phyloP scores from a whole-genome alignment of 192 early-diverging fungal species.

The Backusella mclennaniae region DNA sequence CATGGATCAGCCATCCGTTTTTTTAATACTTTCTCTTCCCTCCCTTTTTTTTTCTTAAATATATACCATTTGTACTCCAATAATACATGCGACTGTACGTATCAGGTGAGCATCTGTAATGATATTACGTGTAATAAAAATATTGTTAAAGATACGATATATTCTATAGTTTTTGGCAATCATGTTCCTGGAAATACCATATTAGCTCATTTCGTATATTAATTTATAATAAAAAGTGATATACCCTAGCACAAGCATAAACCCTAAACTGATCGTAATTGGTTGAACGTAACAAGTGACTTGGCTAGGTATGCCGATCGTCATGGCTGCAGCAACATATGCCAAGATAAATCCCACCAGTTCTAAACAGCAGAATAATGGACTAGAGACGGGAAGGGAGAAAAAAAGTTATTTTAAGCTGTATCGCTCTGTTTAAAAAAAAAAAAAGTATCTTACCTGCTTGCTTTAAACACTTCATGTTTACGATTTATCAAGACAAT shows the following conservation, averaged over 20 bases:
- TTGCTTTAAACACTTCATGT: conserved; percentile 46
- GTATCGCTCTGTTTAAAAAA: not conserved
- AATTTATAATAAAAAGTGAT: not conserved
- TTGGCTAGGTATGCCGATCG: conserved; percentile 40
- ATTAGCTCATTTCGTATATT: not conserved
- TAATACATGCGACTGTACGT: conserved; percentile 39
- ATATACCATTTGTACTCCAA: conserved; percentile 40
- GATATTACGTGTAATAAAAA: conserved; percentile 47
- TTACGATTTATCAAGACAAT: conserved; percentile 39
- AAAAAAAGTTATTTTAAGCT: not conserved
- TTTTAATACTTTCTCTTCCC: not conserved
- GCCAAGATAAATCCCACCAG: conserved; percentile 47
- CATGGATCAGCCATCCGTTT: no score
- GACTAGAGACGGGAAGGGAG: conserved; percentile 25
- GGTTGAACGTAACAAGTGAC: conserved; percentile 38
- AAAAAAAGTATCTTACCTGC: conserved; percentile 34
- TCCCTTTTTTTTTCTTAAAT: not conserved
- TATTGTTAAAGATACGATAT: conserved; percentile 54
- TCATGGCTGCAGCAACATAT: conserved; percentile 37
- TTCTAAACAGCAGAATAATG: conserved; percentile 51
- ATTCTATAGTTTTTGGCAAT: conserved; percentile 55
- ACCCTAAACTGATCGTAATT: conserved; percentile 40
- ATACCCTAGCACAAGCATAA: conserved; percentile 38
- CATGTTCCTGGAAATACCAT: conserved; percentile 44
- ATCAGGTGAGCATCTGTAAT: conserved; percentile 46